phyloP scores from a whole-genome alignment of 805 yeast species.

The Wickerhamomyces ciferrii region DNA sequence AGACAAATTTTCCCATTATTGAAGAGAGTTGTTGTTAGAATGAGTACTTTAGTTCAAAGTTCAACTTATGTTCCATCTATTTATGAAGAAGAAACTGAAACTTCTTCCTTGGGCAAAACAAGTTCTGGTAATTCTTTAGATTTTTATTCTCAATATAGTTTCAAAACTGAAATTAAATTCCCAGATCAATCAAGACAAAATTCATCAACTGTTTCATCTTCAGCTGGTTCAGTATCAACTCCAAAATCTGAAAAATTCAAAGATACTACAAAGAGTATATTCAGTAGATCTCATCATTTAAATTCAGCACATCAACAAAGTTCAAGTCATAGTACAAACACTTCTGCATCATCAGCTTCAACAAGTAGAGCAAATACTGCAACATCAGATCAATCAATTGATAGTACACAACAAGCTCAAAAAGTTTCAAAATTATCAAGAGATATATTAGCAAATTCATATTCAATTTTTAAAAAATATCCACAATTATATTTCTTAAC shows the following conservation, averaged over 20 bases:
- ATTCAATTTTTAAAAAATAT: conserved; percentile 24
- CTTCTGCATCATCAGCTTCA: neutral
- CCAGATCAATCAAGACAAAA: neutral
- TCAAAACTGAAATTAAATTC: neutral
- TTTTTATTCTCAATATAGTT: conserved; percentile 3
- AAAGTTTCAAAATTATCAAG: conserved; percentile 15
- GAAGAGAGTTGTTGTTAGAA: conserved; percentile 21
- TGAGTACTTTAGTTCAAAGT: conserved; percentile 9
- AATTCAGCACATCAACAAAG: conserved; percentile 9
- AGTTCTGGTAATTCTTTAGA: conserved; percentile 16
- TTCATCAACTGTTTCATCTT: conserved; percentile 12
- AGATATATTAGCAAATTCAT: conserved; percentile 23
- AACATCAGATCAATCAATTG: conserved; percentile 10
- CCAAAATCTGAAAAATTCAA: conserved; percentile 21
- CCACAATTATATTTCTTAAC: conserved; percentile 28
- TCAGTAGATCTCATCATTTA: conserved; percentile 17
- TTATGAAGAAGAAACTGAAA: neutral
- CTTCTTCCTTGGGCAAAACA: conserved; percentile 3
- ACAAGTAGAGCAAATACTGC: conserved; percentile 3
- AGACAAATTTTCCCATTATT: conserved; percentile 24
- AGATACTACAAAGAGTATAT: conserved; percentile 18
- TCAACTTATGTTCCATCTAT: neutral
- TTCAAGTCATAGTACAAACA: neutral
- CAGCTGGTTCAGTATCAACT: conserved; percentile 9
- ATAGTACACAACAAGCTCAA: conserved; percentile 5